Percentiles rank a stretch among this genome's conserved stretches.
These are phyloP conservation scores for Apiospora phragmitis DNA, from an alignment of 2,329 filamentous ascomycete species.

Conservation along the genomic window DNA sequence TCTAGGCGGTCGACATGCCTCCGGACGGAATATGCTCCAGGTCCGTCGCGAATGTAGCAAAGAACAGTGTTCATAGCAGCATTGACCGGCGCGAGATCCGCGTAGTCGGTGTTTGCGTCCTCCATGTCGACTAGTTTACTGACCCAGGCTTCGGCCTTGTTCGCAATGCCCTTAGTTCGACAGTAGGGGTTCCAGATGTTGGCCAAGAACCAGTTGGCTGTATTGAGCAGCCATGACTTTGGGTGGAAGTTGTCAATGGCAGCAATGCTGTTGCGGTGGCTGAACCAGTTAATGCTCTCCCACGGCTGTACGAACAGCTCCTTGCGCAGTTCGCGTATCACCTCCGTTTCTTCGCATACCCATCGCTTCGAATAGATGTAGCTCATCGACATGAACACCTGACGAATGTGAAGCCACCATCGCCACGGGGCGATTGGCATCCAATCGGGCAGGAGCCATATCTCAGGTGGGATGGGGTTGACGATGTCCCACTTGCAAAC, in stretches of 20 bases:
- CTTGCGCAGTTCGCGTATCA: constrained; percentile 71
- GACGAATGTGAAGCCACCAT: constrained; percentile 99
- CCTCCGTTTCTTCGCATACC: constrained; percentile 71
- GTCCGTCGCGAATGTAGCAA: constrained; percentile 83
- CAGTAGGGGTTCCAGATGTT: constrained; percentile 81
- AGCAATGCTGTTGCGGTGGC: constrained; percentile 80
- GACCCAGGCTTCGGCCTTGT: constrained; percentile 76
- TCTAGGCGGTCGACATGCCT: constrained; percentile 79
- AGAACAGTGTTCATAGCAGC: constrained; percentile 85
- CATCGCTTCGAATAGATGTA: constrained; percentile 86
- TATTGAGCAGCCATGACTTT: constrained; percentile 80
- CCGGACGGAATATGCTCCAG: constrained; percentile 68
- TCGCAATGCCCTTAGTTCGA: constrained; percentile 63
- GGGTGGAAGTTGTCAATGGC: constrained; percentile 87
- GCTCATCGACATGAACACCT: constrained; percentile 91
- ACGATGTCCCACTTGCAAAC: constrained; percentile 88
- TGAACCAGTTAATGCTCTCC: constrained; percentile 73
- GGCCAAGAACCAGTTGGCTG: constrained; percentile 75
- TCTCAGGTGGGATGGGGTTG: constrained; percentile 88
- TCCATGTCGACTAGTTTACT: constrained; percentile 87
- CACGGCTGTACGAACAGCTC: constrained; percentile 83
- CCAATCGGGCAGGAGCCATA: constrained; percentile 94
- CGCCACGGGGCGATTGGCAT: constrained; percentile 86
- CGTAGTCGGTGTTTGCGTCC: constrained; percentile 88
- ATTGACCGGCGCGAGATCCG: constrained; percentile 85